These are phyloP conservation scores for Solanum lignicaule DNA, from an alignment of 257 asterid genomes.

Conservation along the genomic window DNA sequence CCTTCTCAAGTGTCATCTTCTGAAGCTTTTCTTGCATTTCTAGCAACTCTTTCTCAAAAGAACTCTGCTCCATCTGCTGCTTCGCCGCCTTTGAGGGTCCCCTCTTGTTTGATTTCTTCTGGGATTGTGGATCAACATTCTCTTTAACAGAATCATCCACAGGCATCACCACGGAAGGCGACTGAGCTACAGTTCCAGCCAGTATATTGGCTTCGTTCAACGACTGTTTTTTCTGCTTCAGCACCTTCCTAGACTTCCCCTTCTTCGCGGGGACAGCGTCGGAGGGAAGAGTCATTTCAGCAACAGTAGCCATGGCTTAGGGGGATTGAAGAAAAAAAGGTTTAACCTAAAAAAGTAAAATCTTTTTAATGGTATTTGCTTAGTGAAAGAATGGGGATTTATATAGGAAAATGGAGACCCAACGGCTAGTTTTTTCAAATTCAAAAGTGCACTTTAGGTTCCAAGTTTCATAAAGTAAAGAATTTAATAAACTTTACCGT, in stretches of 20 bases:
- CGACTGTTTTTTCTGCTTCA: constrained; percentile 36
- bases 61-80: constrained; percentile 19
- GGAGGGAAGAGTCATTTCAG: not conserved
- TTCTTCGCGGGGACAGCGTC: constrained; percentile 40
- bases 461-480: not conserved
- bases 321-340: not conserved
- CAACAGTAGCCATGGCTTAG: not conserved
- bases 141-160: constrained; percentile 35
- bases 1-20: constrained; percentile 42
- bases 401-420: not conserved
- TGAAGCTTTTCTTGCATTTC: constrained; percentile 80
- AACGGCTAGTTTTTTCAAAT: constrained; percentile 24
- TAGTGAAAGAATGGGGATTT: not conserved
- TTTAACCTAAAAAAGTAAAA: not conserved
- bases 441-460: not conserved
- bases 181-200: constrained; percentile 33
- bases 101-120: constrained; percentile 38
- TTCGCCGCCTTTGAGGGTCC: constrained; percentile 49
- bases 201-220: constrained; percentile 46
- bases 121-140: constrained; percentile 34
- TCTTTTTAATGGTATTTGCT: not conserved
- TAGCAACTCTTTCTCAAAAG: constrained; percentile 59
- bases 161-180: constrained; percentile 19
- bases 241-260: constrained; percentile 39
- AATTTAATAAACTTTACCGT: not conserved